Percentiles rank a stretch among this genome's conserved stretches.
phyloP scores from a whole-genome alignment of 371 early-diverging fungal genomes.

The Chytridiales sp. region DNA sequence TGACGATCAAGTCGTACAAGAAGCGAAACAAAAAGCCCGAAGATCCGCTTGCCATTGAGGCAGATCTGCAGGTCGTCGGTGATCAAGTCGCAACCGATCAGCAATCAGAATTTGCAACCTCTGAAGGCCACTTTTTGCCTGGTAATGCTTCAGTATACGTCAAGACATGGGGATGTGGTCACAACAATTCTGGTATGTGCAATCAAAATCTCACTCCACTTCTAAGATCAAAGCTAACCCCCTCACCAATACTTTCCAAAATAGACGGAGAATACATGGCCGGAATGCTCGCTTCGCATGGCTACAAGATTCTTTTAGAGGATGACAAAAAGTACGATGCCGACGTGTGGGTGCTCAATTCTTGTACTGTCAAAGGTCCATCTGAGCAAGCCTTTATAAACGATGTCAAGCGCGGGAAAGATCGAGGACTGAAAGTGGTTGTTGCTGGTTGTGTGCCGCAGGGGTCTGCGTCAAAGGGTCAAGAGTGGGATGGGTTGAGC shows the following conservation, averaged over 20 bases:
- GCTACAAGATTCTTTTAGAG: constrained; percentile 45
- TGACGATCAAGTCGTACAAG: constrained; percentile 2
- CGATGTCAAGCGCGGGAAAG: constrained; percentile 42
- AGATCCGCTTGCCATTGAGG: neutral
- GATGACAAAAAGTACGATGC: constrained; percentile 35
- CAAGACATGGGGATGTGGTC: constrained; percentile 54
- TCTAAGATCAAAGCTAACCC: neutral
- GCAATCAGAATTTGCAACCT: too few relatives aligned
- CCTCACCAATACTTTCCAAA: neutral
- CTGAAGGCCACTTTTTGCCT: constrained; percentile 33
- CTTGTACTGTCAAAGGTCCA: constrained; percentile 59
- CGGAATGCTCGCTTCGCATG: constrained; percentile 48
- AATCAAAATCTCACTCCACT: too few relatives aligned
- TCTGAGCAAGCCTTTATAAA: constrained; percentile 51
- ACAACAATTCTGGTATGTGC: constrained; percentile 37
- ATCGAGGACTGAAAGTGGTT: constrained; percentile 43
- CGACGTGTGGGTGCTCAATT: constrained; percentile 56
- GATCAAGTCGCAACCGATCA: too few relatives aligned
- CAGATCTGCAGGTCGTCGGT: too few relatives aligned
- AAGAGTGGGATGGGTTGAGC: constrained; percentile 39
- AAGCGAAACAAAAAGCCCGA: neutral
- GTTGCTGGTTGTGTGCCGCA: constrained; percentile 50
- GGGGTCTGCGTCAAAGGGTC: constrained; percentile 30
- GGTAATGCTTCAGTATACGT: constrained; percentile 45
- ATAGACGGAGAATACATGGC: constrained; percentile 55